phyloP scores from a whole-genome alignment of 345 rosid genomes.

The Xanthoceras sorbifolium region DNA sequence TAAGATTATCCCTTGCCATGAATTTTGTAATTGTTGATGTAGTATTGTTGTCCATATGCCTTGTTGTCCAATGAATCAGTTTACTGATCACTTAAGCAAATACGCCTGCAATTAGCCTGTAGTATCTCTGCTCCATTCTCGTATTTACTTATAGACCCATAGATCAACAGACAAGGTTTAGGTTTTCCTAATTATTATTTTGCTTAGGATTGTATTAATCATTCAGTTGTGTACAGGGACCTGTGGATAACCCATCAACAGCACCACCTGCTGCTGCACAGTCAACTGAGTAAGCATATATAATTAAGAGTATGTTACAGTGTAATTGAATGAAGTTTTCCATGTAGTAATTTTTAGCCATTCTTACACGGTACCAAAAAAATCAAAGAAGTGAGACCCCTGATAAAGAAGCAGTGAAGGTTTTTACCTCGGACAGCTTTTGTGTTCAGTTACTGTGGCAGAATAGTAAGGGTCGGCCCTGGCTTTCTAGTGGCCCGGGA shows the following conservation, averaged over 20 bases:
- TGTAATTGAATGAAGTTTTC: not conserved
- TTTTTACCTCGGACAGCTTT: slow-evolving; percentile 10
- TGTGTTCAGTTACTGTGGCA: slow-evolving; percentile 16
- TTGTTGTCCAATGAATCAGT: not conserved
- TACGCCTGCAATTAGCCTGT: no score
- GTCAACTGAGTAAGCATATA: slow-evolving; percentile 38
- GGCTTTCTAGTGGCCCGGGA: no score
- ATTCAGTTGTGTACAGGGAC: slow-evolving; percentile 44
- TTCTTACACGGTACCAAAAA: slow-evolving; percentile 48
- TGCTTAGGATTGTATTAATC: not conserved
- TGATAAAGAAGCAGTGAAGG: slow-evolving; percentile 3
- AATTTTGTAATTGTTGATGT: not conserved
- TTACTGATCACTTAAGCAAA: not conserved
- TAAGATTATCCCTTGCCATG: not conserved
- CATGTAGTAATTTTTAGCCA: not conserved
- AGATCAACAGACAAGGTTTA: not conserved
- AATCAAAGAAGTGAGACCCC: slow-evolving; percentile 52
- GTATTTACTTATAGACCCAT: not conserved
- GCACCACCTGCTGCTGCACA: slow-evolving; percentile 43
- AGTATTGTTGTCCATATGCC: not conserved
- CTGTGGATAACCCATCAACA: slow-evolving; percentile 41
- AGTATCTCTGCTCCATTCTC: not conserved
- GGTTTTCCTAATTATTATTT: not conserved
- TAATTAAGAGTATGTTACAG: not conserved
- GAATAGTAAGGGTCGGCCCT: no score